Evolutionary conservation across 371 early-diverging fungal genomes (phyloP), one percentile per base, ranked within the genome.

Genomic region (Mortierella sp.): DNA sequence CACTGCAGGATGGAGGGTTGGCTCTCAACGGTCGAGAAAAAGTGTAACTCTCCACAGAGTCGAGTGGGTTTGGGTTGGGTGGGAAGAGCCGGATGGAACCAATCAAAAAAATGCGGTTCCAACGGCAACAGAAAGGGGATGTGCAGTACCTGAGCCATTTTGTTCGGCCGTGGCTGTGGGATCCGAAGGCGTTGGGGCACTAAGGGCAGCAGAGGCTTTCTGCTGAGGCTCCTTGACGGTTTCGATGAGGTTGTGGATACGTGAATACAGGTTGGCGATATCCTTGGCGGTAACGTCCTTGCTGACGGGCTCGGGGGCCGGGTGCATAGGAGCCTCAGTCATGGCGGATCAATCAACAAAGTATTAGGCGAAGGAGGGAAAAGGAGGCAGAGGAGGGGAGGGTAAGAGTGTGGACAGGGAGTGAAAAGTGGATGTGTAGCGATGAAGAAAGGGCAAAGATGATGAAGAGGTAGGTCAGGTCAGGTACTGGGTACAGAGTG

Each of bases 261-360:
- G 82, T 9, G 84, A 82, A 56, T 87, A 87, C 0, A 87, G 78
- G 39, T 83, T 82, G 49, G 84, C 82, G 67, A 87, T 87, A 59
- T 85, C 84, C 64, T 84, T 82, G 13, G 80, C 78, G 31, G 82
- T 81, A 49, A 81, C 79, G 49, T 83, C 79, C 57, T 82, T 79
- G 74, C 73, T 73, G 59, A 72, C 65, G 9, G 73, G 70, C 55
- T 72, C 80, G 12, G 79, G 64, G 6, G 73, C 63, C 48, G 72
- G 72, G 54, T 68, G 72, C 58, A 63, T 64, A 4, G 78, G 78
- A 23, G 69, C 63, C 31, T 66, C 66, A 41, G 66, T 64, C 66
- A 65, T 65, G 41, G 24, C 30, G 21, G 13, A 6, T 41, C 12
- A n/a, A 39, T 14, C 23, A 47, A 23, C 7, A 7, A 24, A 1